Conservation (phyloP, 306 rosid species). For the Sicyos baderoa region DNA sequence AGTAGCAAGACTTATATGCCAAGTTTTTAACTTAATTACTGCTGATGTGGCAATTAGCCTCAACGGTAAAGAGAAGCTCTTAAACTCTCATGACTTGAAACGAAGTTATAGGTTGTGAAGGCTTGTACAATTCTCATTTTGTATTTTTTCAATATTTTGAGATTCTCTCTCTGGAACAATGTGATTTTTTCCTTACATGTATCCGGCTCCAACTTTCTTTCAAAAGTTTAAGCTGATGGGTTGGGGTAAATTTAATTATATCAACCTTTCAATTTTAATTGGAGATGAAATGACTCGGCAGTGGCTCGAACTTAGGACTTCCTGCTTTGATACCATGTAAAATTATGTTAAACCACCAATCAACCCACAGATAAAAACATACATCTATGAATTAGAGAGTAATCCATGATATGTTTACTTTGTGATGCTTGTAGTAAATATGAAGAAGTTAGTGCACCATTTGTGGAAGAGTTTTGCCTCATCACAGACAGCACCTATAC, state of each 20-base stretch:
- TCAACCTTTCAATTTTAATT: too few species aligned
- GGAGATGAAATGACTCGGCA: too few species aligned
- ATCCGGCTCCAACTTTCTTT: background rate
- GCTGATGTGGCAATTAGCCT: background rate
- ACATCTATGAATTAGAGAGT: slow-evolving; percentile 16
- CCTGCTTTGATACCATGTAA: too few species aligned
- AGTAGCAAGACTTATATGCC: background rate
- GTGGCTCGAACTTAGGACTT: too few species aligned
- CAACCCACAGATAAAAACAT: too few species aligned
- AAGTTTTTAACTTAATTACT: background rate
- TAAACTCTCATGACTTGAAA: background rate
- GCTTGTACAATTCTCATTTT: background rate
- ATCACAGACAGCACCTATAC: slow-evolving; percentile 75
- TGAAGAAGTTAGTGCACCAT: slow-evolving; percentile 80
- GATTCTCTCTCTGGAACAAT: background rate
- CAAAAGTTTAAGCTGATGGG: too few species aligned
- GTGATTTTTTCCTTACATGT: background rate
- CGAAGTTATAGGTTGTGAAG: background rate
- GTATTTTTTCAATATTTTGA: background rate
- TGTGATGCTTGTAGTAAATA: slow-evolving; percentile 47
- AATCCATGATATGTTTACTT: slow-evolving; percentile 23
- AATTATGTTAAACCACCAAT: too few species aligned
- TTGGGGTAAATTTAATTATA: too few species aligned
- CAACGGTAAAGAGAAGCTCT: background rate
- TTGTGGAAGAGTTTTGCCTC: slow-evolving; percentile 66